Evolutionary conservation across 73 alveolate genomes (phyloP).

Genomic region (Stentor coeruleus): DNA sequence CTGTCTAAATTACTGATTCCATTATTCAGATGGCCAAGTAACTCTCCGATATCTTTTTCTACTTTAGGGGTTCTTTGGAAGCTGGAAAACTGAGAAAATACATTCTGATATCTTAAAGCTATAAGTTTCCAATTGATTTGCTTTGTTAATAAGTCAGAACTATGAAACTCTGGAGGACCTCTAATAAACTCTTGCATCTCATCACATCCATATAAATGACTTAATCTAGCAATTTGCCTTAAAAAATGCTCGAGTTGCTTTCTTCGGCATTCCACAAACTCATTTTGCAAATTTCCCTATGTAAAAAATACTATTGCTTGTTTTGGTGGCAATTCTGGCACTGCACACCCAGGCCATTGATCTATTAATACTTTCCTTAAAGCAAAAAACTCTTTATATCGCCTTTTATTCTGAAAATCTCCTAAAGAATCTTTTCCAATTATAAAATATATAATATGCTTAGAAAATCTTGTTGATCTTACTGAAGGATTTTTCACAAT

Average conservation of each 20-base stretch:
- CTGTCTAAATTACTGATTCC: neutral
- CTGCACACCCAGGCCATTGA: conserved; percentile 19
- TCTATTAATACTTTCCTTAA: neutral
- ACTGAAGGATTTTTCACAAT: neutral
- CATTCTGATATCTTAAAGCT: neutral
- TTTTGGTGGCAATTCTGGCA: conserved; percentile 17
- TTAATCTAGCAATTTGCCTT: neutral
- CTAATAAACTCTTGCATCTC: conserved; percentile 8
- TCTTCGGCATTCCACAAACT: conserved; percentile 10
- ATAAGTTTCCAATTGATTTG: too few species aligned
- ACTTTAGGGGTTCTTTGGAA: neutral
- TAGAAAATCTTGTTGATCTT: neutral
- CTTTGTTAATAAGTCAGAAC: neutral
- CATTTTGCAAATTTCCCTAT: neutral
- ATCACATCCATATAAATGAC: neutral
- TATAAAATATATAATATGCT: neutral
- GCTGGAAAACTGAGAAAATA: neutral
- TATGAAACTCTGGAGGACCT: neutral
- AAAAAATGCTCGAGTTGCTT: neutral
- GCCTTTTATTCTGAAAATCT: neutral
- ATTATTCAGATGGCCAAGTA: neutral
- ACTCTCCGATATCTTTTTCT: neutral
- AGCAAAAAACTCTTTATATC: conserved; percentile 12
- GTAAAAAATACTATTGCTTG: neutral
- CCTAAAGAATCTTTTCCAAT: conserved; percentile 4